A percentile compares a stretch with the other conserved stretches of the same genome.
Evolutionary conservation across 352 stramenopile genomes (phyloP).

Genomic region (Pythium periplocum): DNA sequence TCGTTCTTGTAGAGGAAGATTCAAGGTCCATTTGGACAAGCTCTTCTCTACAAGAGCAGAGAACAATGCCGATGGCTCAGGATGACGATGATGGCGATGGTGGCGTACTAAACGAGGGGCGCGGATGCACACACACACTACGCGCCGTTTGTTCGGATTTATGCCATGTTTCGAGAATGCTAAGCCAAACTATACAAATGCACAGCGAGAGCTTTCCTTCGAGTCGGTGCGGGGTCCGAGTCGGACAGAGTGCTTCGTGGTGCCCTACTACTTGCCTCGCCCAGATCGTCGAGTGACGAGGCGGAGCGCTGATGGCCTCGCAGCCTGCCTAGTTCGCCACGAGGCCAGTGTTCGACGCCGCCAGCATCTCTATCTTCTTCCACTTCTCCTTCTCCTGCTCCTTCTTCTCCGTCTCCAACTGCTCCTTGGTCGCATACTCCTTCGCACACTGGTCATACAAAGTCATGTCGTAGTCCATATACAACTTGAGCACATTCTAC

Average conservation of each 20-base stretch:
- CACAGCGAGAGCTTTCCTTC: slow-evolving; percentile 9
- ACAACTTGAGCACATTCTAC: slow-evolving; percentile 73
- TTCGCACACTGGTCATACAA: slow-evolving; percentile 91
- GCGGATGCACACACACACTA: too few relatives aligned
- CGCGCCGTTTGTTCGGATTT: slow-evolving; percentile 13
- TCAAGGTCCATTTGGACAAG: too few relatives aligned
- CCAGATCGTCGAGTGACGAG: not conserved
- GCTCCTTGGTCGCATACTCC: slow-evolving; percentile 77
- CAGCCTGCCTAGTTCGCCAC: slow-evolving; percentile 14
- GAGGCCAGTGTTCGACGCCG: slow-evolving; percentile 53
- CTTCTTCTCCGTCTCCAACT: slow-evolving; percentile 58
- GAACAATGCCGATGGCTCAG: too few relatives aligned
- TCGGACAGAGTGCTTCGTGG: too few relatives aligned
- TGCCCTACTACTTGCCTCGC: slow-evolving; percentile 5
- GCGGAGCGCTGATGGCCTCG: not conserved
- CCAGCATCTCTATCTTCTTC: slow-evolving; percentile 92
- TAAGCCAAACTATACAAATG: slow-evolving; percentile 28
- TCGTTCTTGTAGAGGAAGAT: too few relatives aligned
- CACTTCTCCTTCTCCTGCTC: slow-evolving; percentile 88
- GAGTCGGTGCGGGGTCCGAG: too few relatives aligned
- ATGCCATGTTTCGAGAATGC: slow-evolving; percentile 20
- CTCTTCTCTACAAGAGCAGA: too few relatives aligned
- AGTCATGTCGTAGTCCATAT: slow-evolving; percentile 90
- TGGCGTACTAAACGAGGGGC: too few relatives aligned
- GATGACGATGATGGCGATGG: too few relatives aligned